Evolutionary conservation across 495 filamentous ascomycete species (phyloP).

Genomic region (Niebla homalea): DNA sequence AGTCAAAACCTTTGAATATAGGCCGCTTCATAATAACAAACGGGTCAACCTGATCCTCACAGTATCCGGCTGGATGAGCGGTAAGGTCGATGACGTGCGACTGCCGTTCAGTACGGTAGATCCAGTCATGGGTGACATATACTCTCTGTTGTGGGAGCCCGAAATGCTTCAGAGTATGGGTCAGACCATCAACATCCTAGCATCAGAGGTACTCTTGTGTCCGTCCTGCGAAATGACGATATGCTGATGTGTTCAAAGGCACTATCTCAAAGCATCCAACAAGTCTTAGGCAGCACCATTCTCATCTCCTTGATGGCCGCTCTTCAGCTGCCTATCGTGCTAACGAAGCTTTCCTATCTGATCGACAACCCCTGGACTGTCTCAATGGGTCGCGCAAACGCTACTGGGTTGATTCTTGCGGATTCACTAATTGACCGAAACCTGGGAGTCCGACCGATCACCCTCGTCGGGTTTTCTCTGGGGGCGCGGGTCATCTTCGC

Average conservation of each 20-base stretch:
- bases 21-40: conserved; percentile 95
- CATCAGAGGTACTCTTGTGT: conserved; percentile 64
- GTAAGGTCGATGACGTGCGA: conserved; percentile 91
- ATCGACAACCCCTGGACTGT: conserved; percentile 99
- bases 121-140: conserved; percentile 95
- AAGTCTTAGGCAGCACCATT: conserved; percentile 84
- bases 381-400: conserved; percentile 75
- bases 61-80: conserved; percentile 95
- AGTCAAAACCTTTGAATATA: conserved; percentile 92
- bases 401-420: conserved; percentile 85
- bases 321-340: conserved; percentile 78
- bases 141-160: conserved; percentile 95
- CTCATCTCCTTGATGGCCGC: conserved; percentile 82
- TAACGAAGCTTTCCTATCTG: conserved; percentile 89
- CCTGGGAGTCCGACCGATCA: conserved; percentile 80
- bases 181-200: conserved; percentile 94
- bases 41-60: conserved; percentile 92
- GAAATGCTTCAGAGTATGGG: conserved; percentile 97
- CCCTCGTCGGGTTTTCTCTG: conserved; percentile 91
- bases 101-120: conserved; percentile 92
- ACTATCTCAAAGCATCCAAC: conserved; percentile 88
- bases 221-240: background rate
- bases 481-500: conserved; percentile 88
- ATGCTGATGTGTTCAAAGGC: conserved; percentile 41
- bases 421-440: conserved; percentile 90